A percentile compares a stretch with the other conserved stretches of the same genome.
These are phyloP conservation scores for Beta corolliflora DNA, from an alignment of 179 eudicot genomes.

Conservation along the genomic window DNA sequence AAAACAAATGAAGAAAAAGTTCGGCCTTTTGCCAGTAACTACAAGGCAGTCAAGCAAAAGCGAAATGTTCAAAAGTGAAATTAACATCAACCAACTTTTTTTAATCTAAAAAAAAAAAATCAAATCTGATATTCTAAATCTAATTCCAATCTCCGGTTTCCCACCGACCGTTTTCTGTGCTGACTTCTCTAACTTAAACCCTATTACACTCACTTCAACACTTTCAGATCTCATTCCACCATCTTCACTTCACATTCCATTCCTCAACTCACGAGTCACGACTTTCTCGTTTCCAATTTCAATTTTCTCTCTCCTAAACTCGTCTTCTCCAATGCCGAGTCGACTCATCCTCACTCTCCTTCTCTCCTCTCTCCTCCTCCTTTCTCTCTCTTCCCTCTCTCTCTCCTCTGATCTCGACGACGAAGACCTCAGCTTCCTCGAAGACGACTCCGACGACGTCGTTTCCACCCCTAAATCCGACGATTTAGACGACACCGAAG, in stretches of 20 bases:
- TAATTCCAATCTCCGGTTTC: too few relatives aligned
- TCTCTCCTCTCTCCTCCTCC: constrained; percentile 42
- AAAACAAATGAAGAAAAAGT: not conserved
- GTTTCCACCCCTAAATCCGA: constrained; percentile 10
- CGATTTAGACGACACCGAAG: constrained; percentile 32
- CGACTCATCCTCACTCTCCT: constrained; percentile 42
- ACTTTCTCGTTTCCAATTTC: not conserved
- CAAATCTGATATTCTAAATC: not conserved
- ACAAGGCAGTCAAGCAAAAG: not conserved
- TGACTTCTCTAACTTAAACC: constrained; percentile 8
- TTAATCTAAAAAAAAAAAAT: not conserved
- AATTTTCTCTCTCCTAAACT: not conserved
- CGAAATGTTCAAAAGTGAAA: too few relatives aligned
- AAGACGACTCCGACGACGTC: constrained; percentile 36
- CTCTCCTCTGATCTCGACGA: constrained; percentile 35
- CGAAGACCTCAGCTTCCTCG: constrained; percentile 72
- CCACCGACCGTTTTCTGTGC: not conserved
- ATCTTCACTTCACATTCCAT: not conserved
- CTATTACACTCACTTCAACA: not conserved
- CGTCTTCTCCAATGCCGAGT: constrained; percentile 35
- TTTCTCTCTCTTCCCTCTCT: constrained; percentile 18
- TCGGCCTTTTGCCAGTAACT: not conserved
- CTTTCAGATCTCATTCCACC: constrained; percentile 15
- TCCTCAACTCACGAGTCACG: too few relatives aligned
- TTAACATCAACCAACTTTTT: too few relatives aligned